These are phyloP conservation scores for Fusarium clavum DNA, from an alignment of 2,329 filamentous ascomycete species.

Conservation along the genomic window DNA sequence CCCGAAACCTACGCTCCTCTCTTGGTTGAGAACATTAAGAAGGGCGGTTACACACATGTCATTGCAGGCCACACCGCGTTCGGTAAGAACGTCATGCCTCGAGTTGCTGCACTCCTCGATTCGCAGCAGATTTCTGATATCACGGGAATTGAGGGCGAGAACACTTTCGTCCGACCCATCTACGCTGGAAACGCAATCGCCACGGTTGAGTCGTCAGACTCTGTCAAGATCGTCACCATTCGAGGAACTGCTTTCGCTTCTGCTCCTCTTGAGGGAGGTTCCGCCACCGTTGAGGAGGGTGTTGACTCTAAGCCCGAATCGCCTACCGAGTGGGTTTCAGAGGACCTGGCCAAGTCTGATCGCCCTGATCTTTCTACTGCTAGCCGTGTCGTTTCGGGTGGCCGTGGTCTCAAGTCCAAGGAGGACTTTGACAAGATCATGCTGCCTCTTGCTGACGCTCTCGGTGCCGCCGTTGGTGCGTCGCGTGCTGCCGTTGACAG, in stretches of 20 bases:
- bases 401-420: conserved; percentile 95
- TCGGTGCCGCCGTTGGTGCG: conserved; percentile 95
- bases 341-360: conserved; percentile 92
- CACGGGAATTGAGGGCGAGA: conserved; percentile 85
- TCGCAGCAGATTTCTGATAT: conserved; percentile 95
- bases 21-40: conserved; percentile 95
- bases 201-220: conserved; percentile 90
- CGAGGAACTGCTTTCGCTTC: conserved; percentile 91
- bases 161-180: conserved; percentile 95
- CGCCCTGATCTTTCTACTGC: conserved; percentile 94
- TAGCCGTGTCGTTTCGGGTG: conserved; percentile 88
- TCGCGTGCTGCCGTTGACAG: conserved; percentile 96
- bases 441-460: conserved; percentile 88
- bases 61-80: conserved; percentile 93
- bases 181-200: conserved; percentile 98
- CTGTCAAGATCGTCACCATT: conserved; percentile 89
- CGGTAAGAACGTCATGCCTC: conserved; percentile 93
- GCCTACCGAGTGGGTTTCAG: conserved; percentile 89
- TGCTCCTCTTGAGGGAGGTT: conserved; percentile 76
- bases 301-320: conserved; percentile 82
- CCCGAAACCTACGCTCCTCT: conserved; percentile 95
- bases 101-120: conserved; percentile 91
- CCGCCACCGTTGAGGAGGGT: conserved; percentile 82
- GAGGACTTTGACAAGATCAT: conserved; percentile 96
- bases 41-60: conserved; percentile 92